Base-by-base conservation (phyloP, 1,284 basidiomycete species). In the Sutorius eximius region DNA sequence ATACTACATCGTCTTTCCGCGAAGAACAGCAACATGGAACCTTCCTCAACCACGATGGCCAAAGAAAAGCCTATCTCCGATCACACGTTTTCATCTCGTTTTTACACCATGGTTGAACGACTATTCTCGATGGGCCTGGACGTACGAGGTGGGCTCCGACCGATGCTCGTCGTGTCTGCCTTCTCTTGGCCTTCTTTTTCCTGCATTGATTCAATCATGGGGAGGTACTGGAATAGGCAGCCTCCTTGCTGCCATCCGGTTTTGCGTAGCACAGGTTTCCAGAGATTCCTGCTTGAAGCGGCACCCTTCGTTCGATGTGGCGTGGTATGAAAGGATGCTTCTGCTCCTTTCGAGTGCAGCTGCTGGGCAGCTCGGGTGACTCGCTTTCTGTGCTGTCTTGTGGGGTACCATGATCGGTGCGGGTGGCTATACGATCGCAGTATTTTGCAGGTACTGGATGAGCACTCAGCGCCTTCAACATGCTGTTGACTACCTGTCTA, bases 81-180 rank as follows among this genome's bases (percentile, higher is more conserved):
- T 69, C 55, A 59, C 51, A 32, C 53, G 44, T 36, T 60, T 58
- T 44, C 56, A 59, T 42, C 53, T 82, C 38, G 57, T 80, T 36
- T 85, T 40, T 83, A 86, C 68, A 82, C 82, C 33, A 75, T 79
- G 12, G 63, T 86, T 86, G 41, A 42, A 40, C 22, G 7, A 83
- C 84, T 3, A 81, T 85, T 1, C 61, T 85, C 16, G 30, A 74
- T 86, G 63, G 85, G 85, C 18, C 70, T 89, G 54, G 75, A 75
- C 47, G 78, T 86, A 71, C 38, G 15, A 47, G 82, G 85, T 83
- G 58, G 61, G 75, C 72, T 36, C 46, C 44, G 30, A 33, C 49
- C 53, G 32, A 30, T 54, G 43, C 32, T 44, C n/a, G 44, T 54
- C 33, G 45, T 40, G 43, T 53, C 49, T 43, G 52, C 44, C 20